Evolutionary conservation across 352 stramenopile species (phyloP), one percentile per base, ranked within the genome.

Genomic region (Globisporangium viniferum): DNA sequence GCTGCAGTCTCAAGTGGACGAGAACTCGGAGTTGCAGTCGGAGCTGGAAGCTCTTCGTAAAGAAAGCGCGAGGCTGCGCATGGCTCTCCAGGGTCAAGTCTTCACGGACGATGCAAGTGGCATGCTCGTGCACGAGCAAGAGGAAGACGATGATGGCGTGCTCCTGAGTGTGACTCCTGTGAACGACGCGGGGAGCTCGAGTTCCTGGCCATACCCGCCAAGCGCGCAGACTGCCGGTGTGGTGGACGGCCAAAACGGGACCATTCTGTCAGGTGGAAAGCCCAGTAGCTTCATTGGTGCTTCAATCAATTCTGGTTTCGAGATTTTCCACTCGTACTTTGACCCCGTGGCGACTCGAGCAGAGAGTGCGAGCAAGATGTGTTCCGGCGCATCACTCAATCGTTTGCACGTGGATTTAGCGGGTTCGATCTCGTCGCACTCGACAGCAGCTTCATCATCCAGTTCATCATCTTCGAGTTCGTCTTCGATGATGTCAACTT

Each of bases 311-410:
- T 68, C 84, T 24, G 81, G 85, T 44, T 94, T 93, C 71, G 81
- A 95, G 73, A 83, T 95, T 48, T 36, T 95, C 27, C 73, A 88
- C 31, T 84, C 85, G 35, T 93, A 95, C 61, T 95, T 95, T 68
- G 84, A 91, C 59, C 66, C 77, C 14, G 36, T 44, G 15, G 9
- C n/a, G 31, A 61, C 15, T 15, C 27, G 22, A 31, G 59, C 14
- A 15, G 27, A 24, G 8, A 65, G 44, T n/a, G 20, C 56, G 12
- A 66, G 33, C 20, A 54, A 57, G 31, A 63, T n/a, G 18, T 31
- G 31, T 56, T 44, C 36, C 36, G 36, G 36, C 12, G 12, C 12
- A 12, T 18, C 18, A 44, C 15, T 15, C 15, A 58, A 15, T 33
- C 22, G 10, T 7, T 55, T 27, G 18, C 46, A 20, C 24, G 15